Conservation (phyloP, 768 basidiomycete species). For the Boletus sp. region DNA sequence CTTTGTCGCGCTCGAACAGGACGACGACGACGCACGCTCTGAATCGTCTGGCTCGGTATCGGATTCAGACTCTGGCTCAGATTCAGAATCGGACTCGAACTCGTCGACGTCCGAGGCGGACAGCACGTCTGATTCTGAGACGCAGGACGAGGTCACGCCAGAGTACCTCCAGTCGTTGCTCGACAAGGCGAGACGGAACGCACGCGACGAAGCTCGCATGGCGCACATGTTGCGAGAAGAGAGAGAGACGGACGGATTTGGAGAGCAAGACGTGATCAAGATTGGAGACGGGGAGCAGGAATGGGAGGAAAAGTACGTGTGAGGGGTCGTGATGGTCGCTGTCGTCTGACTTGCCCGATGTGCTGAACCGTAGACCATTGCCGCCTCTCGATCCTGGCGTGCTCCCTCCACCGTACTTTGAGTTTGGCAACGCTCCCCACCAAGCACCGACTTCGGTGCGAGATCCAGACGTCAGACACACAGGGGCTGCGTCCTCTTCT, state of each 20-base stretch:
- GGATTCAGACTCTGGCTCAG: conserved; percentile 7
- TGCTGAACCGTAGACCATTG: conserved; percentile 42
- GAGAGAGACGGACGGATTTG: conserved; percentile 25
- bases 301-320: conserved; percentile 32
- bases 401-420: conserved; percentile 66
- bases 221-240: conserved; percentile 26
- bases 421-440: conserved; percentile 42
- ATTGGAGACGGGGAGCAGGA: conserved; percentile 39
- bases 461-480: conserved; percentile 61
- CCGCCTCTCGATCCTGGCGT: conserved; percentile 65
- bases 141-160: conserved; percentile 48
- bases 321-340: background rate
- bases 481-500: conserved; percentile 51
- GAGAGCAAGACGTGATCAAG: conserved; percentile 56
- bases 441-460: conserved; percentile 47
- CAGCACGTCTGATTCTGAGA: conserved; percentile 33
- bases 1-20: conserved; percentile 1
- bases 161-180: conserved; percentile 65
- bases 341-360: background rate
- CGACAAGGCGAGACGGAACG: conserved; percentile 57
- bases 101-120: conserved; percentile 36
- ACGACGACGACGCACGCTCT: background rate
- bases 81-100: conserved; percentile 32
- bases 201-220: conserved; percentile 32
- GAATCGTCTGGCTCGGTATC: background rate